A percentile compares a stretch with the other conserved stretches of the same genome.
These are phyloP conservation scores for Dioscorea dumetorum DNA, from an alignment of 106 monocot genomes.

Conservation along the genomic window DNA sequence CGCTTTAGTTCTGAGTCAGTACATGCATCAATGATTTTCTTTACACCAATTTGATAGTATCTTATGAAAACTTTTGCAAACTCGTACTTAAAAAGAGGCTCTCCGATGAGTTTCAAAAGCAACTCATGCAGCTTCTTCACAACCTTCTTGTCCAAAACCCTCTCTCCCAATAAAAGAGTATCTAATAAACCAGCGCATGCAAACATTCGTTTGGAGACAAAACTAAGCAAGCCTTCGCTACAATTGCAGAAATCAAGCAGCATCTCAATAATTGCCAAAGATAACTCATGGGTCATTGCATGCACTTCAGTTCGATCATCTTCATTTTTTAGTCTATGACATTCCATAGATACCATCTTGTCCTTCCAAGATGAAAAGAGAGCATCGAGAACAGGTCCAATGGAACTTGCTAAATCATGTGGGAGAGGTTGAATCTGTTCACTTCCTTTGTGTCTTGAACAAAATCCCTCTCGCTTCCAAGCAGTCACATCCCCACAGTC, in stretches of 20 bases:
- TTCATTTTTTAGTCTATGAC: constrained; percentile 2
- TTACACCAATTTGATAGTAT: constrained; percentile 53
- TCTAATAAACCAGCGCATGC: constrained; percentile 38
- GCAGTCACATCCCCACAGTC: constrained; percentile 97
- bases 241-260: constrained; percentile 66
- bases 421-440: constrained; percentile 61
- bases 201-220: constrained; percentile 44
- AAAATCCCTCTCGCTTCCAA: constrained; percentile 94
- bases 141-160: constrained; percentile 49
- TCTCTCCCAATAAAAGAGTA: constrained; percentile 53
- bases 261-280: constrained; percentile 51
- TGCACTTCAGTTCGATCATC: neutral
- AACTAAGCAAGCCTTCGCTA: constrained; percentile 69
- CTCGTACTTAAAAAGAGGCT: constrained; percentile 82
- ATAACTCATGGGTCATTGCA: constrained; percentile 29
- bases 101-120: constrained; percentile 76
- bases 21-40: constrained; percentile 37
- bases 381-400: constrained; percentile 76
- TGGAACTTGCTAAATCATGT: constrained; percentile 40
- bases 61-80: constrained; percentile 59
- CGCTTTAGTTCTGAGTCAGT: constrained; percentile 26
- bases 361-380: constrained; percentile 68
- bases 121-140: constrained; percentile 72
- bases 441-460: constrained; percentile 76
- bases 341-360: constrained; percentile 22